Evolutionary conservation across 2,329 filamentous ascomycete species (phyloP).

Genomic region (Ascochyta fabae): DNA sequence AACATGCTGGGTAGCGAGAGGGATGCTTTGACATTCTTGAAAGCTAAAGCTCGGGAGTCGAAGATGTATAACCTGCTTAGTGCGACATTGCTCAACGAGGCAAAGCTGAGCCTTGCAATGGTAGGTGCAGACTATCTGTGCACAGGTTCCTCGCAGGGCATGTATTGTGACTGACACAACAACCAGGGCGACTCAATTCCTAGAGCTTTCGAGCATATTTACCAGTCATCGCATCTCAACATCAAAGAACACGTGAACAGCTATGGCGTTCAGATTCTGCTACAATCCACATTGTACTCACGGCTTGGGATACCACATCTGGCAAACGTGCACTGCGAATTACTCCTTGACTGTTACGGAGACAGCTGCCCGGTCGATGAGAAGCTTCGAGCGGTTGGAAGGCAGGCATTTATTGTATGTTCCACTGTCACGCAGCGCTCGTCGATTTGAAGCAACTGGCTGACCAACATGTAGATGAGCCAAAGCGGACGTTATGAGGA

Average conservation of each 20-base stretch:
- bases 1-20: constrained; percentile 79
- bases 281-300: constrained; percentile 76
- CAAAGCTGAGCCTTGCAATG: constrained; percentile 76
- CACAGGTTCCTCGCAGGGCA: not conserved
- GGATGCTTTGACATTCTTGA: constrained; percentile 82
- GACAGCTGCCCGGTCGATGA: constrained; percentile 75
- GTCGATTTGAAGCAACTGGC: not conserved
- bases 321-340: constrained; percentile 69
- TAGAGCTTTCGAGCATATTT: constrained; percentile 74
- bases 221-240: constrained; percentile 82
- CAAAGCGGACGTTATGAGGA: constrained; percentile 74
- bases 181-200: constrained; percentile 63
- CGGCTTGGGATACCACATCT: constrained; percentile 70
- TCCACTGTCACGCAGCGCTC: not conserved
- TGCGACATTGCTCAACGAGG: constrained; percentile 83
- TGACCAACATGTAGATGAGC: constrained; percentile 53
- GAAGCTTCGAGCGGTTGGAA: constrained; percentile 74
- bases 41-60: constrained; percentile 82
- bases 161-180: constrained; percentile 2
- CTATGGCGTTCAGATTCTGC: constrained; percentile 74
- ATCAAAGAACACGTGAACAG: constrained; percentile 78
- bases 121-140: constrained; percentile 57
- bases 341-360: constrained; percentile 77
- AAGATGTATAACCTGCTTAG: constrained; percentile 87
- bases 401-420: constrained; percentile 67